These are phyloP conservation scores for Aspergillus proliferans DNA, from an alignment of 2,329 filamentous ascomycete genomes.

Conservation along the genomic window DNA sequence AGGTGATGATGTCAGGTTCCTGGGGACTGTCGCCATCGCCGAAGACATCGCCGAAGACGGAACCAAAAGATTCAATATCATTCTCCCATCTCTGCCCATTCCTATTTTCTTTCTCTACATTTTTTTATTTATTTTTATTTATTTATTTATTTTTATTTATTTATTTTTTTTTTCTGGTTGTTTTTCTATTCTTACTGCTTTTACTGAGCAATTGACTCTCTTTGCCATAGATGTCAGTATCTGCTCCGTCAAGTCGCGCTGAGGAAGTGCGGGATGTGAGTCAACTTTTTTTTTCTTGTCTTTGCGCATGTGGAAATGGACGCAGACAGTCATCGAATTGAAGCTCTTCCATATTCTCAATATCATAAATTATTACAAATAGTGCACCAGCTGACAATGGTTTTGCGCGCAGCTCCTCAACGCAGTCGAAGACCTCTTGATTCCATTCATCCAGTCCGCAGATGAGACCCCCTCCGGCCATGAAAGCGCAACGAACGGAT, in stretches of 20 bases:
- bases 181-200: conserved; percentile 12
- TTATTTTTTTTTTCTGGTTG: too few species aligned
- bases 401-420: conserved; percentile 26
- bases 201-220: neutral
- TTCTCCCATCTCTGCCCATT: neutral
- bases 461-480: conserved; percentile 24
- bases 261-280: conserved; percentile 40
- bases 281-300: conserved; percentile 9
- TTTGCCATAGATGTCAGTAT: conserved; percentile 17
- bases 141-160: too few species aligned
- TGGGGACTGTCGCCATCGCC: conserved; percentile 18
- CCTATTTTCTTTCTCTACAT: neutral
- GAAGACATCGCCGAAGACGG: conserved; percentile 6
- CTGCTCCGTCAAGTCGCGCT: conserved; percentile 23
- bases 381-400: neutral
- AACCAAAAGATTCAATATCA: neutral
- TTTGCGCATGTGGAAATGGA: neutral
- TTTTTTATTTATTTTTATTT: too few species aligned
- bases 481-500: conserved; percentile 7
- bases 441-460: conserved; percentile 40
- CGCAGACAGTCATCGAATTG: neutral
- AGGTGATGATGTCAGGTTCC: conserved; percentile 17
- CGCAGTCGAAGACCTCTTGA: conserved; percentile 38
- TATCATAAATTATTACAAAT: neutral
- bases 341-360: neutral